phyloP scores from a whole-genome alignment of 768 basidiomycete genomes.

The Lactarius sanguifluus region DNA sequence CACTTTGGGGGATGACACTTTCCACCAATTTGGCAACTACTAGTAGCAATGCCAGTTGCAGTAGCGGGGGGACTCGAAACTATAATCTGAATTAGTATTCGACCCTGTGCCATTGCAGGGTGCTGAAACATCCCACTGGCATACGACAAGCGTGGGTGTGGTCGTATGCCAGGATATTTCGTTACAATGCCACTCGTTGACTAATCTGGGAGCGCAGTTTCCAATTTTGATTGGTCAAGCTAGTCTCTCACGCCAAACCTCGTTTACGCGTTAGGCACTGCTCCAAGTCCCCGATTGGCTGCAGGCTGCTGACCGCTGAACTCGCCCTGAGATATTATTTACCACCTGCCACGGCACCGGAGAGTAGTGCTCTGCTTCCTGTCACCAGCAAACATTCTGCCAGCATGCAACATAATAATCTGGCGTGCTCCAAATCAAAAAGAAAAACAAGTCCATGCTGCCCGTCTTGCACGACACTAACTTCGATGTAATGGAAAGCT shows the following conservation, averaged over 20 bases:
- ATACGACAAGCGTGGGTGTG: conserved; percentile 5
- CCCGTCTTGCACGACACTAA: background rate
- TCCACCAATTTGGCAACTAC: too few relatives aligned
- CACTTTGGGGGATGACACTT: too few relatives aligned
- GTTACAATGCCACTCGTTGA: background rate
- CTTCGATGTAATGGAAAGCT: background rate
- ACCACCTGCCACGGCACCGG: background rate
- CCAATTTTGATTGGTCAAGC: background rate
- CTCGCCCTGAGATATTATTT: background rate
- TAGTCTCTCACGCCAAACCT: background rate
- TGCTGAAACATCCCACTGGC: background rate
- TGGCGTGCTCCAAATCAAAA: background rate
- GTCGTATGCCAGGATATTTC: background rate
- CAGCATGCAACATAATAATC: background rate
- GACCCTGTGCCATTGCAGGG: conserved; percentile 9
- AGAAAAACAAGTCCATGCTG: background rate
- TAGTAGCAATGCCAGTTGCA: background rate
- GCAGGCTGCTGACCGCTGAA: background rate
- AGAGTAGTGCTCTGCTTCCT: background rate
- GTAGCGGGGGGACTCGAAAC: background rate
- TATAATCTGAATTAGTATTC: background rate
- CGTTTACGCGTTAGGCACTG: background rate
- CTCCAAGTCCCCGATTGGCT: background rate
- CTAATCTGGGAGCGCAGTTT: background rate
- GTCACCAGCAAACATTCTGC: background rate